phyloP scores from a whole-genome alignment of 2,329 filamentous ascomycete species.

The Cladosporium sp. region DNA sequence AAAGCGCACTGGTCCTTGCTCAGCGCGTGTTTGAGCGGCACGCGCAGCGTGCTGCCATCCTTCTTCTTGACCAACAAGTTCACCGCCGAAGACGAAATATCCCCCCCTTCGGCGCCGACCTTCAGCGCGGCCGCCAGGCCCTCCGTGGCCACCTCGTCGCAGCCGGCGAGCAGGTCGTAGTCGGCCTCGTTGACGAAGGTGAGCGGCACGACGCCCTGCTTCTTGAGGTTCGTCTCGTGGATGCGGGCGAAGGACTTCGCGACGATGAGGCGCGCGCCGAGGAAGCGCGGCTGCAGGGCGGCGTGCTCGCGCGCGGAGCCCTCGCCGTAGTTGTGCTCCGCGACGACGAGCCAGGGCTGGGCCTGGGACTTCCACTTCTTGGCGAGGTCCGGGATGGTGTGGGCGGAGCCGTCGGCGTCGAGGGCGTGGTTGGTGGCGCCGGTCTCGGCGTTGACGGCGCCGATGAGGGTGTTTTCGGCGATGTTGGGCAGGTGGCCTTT shows the following conservation, averaged over 20 bases:
- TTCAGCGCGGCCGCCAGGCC: slow-evolving; percentile 77
- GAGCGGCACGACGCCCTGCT: slow-evolving; percentile 91
- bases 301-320: slow-evolving; percentile 85
- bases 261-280: slow-evolving; percentile 77
- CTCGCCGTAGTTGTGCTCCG: slow-evolving; percentile 96
- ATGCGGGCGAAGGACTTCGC: slow-evolving; percentile 86
- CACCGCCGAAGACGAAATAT: slow-evolving; percentile 39
- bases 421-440: slow-evolving; percentile 89
- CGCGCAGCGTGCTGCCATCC: slow-evolving; percentile 56
- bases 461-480: slow-evolving; percentile 92
- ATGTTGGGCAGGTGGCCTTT: slow-evolving; percentile 99
- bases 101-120: slow-evolving; percentile 67
- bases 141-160: slow-evolving; percentile 75
- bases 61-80: slow-evolving; percentile 47
- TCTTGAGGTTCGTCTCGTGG: slow-evolving; percentile 94
- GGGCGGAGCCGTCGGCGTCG: slow-evolving; percentile 64
- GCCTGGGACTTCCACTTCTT: slow-evolving; percentile 71
- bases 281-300: slow-evolving; percentile 82
- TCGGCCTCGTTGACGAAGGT: slow-evolving; percentile 85
- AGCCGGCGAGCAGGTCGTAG: slow-evolving; percentile 75
- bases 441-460: slow-evolving; percentile 85
- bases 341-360: slow-evolving; percentile 85
- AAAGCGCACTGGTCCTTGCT: slow-evolving; percentile 87
- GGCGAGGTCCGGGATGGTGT: slow-evolving; percentile 79
- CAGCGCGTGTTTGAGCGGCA: slow-evolving; percentile 81